phyloP scores from a whole-genome alignment of 2,329 filamentous ascomycete species.

The Trichoderma sp. region DNA sequence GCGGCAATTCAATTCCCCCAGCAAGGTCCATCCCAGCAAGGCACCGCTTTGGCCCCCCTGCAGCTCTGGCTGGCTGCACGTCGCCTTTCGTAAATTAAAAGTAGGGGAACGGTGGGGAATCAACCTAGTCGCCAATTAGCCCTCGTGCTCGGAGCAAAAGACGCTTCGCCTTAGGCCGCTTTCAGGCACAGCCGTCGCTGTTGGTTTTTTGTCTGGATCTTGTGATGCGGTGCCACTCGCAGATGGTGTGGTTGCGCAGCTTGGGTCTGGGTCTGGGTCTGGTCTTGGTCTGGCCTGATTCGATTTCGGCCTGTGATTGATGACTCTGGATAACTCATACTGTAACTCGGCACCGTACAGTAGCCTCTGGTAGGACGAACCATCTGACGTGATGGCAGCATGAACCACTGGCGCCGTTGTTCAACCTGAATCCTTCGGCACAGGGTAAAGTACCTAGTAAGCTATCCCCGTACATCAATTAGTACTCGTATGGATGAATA shows the following conservation, averaged over 20 bases:
- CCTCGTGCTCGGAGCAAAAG: background rate
- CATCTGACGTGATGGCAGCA: too few relatives aligned
- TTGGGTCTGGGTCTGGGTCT: background rate
- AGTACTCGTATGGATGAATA: too few relatives aligned
- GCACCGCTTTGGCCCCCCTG: constrained; percentile 7
- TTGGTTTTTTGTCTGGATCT: background rate
- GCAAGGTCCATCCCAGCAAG: constrained; percentile 15
- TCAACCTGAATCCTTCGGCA: too few relatives aligned
- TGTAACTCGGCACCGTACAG: too few relatives aligned
- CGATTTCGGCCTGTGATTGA: background rate
- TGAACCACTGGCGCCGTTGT: too few relatives aligned
- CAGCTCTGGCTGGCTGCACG: constrained; percentile 15
- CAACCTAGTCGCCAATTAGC: constrained; percentile 6
- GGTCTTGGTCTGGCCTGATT: too few relatives aligned
- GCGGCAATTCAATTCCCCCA: constrained; percentile 12
- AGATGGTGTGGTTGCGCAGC: constrained; percentile 13
- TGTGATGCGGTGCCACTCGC: constrained; percentile 4
- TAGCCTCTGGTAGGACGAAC: too few relatives aligned
- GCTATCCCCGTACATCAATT: too few relatives aligned
- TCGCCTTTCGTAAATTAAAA: constrained; percentile 21
- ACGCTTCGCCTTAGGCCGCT: constrained; percentile 3
- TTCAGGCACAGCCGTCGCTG: background rate
- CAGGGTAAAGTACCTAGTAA: too few relatives aligned
- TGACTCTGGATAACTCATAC: too few relatives aligned
- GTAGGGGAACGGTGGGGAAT: constrained; percentile 14